A percentile compares a stretch with the other conserved stretches of the same genome.
These are phyloP conservation scores for Blastobotrys americana DNA, from an alignment of 805 yeast genomes.

Conservation along the genomic window DNA sequence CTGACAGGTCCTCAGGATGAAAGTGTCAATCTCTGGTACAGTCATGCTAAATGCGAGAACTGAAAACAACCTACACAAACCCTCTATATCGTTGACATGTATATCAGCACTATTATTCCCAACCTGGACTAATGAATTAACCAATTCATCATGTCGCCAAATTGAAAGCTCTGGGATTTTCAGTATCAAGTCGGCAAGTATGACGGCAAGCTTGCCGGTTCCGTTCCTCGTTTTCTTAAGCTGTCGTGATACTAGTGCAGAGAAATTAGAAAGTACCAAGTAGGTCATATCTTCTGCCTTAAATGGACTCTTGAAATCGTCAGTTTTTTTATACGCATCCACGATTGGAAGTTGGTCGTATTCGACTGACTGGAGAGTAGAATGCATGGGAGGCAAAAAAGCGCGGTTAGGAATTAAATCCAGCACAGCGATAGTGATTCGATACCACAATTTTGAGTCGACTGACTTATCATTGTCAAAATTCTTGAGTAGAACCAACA, in stretches of 20 bases:
- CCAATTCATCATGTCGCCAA: constrained; percentile 34
- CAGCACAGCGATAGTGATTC: constrained; percentile 39
- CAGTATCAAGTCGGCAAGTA: constrained; percentile 31
- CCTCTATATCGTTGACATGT: background rate
- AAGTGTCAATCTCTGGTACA: constrained; percentile 30
- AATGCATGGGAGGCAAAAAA: constrained; percentile 38
- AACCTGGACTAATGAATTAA: constrained; percentile 21
- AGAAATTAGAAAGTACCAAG: constrained; percentile 1
- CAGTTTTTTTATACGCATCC: background rate
- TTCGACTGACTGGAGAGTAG: background rate
- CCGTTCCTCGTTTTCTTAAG: background rate
- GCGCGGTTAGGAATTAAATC: constrained; percentile 58
- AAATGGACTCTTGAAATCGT: background rate
- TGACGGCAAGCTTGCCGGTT: background rate
- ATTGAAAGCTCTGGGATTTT: constrained; percentile 39
- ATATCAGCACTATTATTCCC: background rate
- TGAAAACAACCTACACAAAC: background rate
- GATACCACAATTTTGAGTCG: constrained; percentile 31
- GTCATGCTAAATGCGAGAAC: background rate
- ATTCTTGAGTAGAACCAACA: constrained; percentile 35
- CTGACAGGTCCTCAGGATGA: constrained; percentile 23
- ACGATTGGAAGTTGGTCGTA: background rate
- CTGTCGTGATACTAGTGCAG: background rate
- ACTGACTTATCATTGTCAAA: background rate
- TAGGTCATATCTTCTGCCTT: background rate